Base-by-base conservation (phyloP, 1,284 basidiomycete genomes). In the Termitomyces sp. region DNA sequence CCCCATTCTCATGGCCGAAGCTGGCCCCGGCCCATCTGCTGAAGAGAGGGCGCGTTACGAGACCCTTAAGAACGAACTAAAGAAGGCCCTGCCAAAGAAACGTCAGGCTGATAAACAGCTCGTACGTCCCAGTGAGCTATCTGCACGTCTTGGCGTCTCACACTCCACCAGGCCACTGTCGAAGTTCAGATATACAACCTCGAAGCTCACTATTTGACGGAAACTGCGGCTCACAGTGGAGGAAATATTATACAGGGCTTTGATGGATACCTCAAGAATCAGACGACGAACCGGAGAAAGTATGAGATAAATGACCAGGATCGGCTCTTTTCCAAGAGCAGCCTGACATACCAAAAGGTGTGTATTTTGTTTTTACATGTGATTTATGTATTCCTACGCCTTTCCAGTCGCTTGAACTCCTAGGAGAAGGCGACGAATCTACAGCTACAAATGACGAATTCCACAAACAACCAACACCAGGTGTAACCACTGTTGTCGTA, bases 181-280 rank as follows among this genome's bases (percentile, higher is more conserved):
- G 89, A 92, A 68, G 72, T 81, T 30, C 81, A 88, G 62, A 87
- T 92, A 58, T 87, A 87, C 70, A 82, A 80, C 58, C 75, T 88
- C 28, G 89, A 92, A 67, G 80, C 79, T 10, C 70, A 77, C 0
- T 92, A 92, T 68, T 72, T 92, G 42, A 79, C 80, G 8, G 90
- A 92, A 53, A 90, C 89, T 1, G 79, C 83, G 0, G 73, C 75
- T 0, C 83, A 86, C 59, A 84, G 80, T 60, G 87, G 89, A 10
- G 90, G 90, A 19, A 92, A 92, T 62, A 89, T 92, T 56, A 85
- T 92, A 42, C 85, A 86, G 62, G 89, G 89, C 6, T 91, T 91
- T 61, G 89, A 92, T 50, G 82, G 84, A 40, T 92, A 91, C 64
- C 78, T 91, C 57, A 92, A 92, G 70, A 88, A 86, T 54, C 84